Evolutionary conservation across 805 yeast species (phyloP).

Genomic region (Saccharomycopsis fermentans): DNA sequence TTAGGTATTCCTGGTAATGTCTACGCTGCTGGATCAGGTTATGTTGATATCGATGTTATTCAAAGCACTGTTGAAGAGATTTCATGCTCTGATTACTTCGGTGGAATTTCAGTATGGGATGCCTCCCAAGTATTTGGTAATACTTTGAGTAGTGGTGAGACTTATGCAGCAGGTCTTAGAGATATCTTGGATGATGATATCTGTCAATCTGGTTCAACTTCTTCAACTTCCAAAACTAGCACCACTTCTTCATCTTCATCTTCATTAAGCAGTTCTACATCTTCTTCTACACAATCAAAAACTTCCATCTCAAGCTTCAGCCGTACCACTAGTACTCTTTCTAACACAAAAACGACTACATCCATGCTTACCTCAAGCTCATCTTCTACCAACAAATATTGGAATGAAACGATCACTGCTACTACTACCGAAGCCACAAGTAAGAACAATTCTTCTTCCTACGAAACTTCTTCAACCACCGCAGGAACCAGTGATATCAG

Average conservation of each 20-base stretch:
- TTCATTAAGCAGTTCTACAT: conserved; percentile 6
- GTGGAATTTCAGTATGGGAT: conserved; percentile 90
- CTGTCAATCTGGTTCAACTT: background rate
- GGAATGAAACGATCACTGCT: background rate
- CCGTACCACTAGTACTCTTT: conserved; percentile 3
- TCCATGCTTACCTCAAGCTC: background rate
- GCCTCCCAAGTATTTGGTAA: conserved; percentile 57
- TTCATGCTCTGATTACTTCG: conserved; percentile 36
- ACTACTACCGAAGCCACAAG: background rate
- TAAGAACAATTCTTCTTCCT: background rate
- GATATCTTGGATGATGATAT: conserved; percentile 22
- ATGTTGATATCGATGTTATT: conserved; percentile 35
- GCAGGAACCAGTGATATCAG: background rate
- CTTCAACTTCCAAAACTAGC: background rate
- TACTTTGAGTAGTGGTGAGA: conserved; percentile 14
- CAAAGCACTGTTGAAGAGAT: conserved; percentile 23
- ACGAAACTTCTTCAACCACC: background rate
- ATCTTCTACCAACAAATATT: background rate
- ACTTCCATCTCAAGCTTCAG: conserved; percentile 5
- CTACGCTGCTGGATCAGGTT: conserved; percentile 49
- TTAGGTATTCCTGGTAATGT: conserved; percentile 54
- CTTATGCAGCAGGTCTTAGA: conserved; percentile 10
- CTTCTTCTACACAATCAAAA: conserved; percentile 1
- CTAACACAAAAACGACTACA: background rate
- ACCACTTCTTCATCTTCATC: conserved; percentile 6